phyloP scores from a whole-genome alignment of 148 eudicot species.

The Suaeda aralocaspica region DNA sequence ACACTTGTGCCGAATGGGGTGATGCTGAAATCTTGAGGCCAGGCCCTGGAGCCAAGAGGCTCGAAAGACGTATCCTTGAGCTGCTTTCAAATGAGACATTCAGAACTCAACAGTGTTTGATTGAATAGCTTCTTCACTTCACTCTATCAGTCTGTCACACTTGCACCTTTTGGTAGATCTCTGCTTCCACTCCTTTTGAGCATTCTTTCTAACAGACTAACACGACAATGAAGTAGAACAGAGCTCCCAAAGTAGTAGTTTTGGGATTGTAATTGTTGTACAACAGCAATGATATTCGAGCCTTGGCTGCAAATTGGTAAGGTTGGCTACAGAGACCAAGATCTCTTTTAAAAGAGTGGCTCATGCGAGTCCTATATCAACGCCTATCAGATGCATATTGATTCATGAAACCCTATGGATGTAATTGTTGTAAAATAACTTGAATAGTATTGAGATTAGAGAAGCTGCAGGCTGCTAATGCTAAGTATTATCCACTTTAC shows the following conservation, averaged over 20 bases:
- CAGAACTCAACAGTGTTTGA: slow-evolving; percentile 50
- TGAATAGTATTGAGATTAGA: not conserved
- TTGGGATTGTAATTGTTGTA: not conserved
- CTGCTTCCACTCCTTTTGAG: not conserved
- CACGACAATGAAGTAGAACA: not conserved
- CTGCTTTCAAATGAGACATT: slow-evolving; percentile 49
- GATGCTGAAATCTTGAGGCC: slow-evolving; percentile 81
- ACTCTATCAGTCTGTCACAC: not conserved
- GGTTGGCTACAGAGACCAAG: not conserved
- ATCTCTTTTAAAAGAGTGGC: not conserved
- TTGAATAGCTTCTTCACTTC: slow-evolving; percentile 28
- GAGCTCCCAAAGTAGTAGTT: not conserved
- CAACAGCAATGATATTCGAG: not conserved
- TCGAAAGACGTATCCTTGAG: slow-evolving; percentile 45
- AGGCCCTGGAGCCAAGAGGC: slow-evolving; percentile 72
- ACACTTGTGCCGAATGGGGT: slow-evolving; percentile 70
- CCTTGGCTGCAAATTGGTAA: not conserved
- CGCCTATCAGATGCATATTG: not conserved
- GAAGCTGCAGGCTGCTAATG: not conserved
- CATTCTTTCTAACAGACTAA: not conserved
- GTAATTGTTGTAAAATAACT: slow-evolving; percentile 7
- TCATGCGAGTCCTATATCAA: not conserved
- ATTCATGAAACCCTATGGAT: not conserved
- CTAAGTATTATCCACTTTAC: not conserved
- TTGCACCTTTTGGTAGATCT: too few relatives aligned